Evolutionary conservation across 2,329 filamentous ascomycete genomes (phyloP).

Genomic region (Exophiala sp.): DNA sequence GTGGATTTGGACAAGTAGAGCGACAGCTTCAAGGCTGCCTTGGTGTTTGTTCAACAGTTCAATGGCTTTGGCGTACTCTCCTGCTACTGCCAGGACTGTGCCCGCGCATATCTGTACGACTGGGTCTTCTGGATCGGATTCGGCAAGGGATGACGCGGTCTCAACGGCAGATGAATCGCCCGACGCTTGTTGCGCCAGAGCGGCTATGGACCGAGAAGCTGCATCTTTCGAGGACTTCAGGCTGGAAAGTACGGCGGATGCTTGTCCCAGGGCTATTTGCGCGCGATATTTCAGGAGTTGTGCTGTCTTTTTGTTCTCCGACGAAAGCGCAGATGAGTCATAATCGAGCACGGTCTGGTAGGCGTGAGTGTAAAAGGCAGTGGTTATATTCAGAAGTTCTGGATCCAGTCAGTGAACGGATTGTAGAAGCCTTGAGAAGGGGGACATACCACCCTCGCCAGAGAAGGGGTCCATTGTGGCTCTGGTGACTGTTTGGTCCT

Average conservation of each 20-base stretch:
- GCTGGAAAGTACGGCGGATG: conserved; percentile 64
- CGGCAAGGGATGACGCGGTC: conserved; percentile 61
- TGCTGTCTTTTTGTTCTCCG: conserved; percentile 69
- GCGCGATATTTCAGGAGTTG: conserved; percentile 75
- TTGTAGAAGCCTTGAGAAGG: conserved; percentile 24
- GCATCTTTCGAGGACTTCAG: conserved; percentile 59
- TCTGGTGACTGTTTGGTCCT: not conserved
- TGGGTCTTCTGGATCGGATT: conserved; percentile 63
- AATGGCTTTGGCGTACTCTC: conserved; percentile 79
- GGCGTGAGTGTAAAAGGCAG: conserved; percentile 68
- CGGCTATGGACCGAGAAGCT: conserved; percentile 69
- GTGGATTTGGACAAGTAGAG: conserved; percentile 86
- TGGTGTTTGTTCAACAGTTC: conserved; percentile 74
- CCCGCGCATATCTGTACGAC: conserved; percentile 75
- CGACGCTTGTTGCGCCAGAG: conserved; percentile 61
- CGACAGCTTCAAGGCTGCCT: conserved; percentile 70
- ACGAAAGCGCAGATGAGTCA: conserved; percentile 70
- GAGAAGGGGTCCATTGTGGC: conserved; percentile 56
- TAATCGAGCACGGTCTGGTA: conserved; percentile 82
- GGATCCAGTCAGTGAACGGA: conserved; percentile 12
- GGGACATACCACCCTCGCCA: conserved; percentile 52
- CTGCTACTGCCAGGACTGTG: conserved; percentile 73
- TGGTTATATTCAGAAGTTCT: conserved; percentile 64
- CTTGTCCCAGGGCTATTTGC: conserved; percentile 73
- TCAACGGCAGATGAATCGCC: conserved; percentile 59